Percentiles rank a stretch among this genome's conserved stretches.
phyloP scores from a whole-genome alignment of 306 rosid species.

The Rosa lucieae region DNA sequence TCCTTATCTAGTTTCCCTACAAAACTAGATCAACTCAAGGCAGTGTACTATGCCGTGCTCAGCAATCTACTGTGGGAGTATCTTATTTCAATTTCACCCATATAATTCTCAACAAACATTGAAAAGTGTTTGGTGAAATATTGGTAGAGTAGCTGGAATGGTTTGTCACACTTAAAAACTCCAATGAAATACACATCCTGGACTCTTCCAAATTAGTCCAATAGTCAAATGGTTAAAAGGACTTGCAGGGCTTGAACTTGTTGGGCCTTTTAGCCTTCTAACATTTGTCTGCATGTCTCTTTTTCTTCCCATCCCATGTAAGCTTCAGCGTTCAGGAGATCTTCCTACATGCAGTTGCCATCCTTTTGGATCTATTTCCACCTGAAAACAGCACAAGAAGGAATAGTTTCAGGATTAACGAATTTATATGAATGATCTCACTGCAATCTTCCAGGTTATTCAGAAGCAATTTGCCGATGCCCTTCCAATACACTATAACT shows the following conservation, averaged over 20 bases:
- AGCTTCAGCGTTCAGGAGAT: constrained; percentile 17
- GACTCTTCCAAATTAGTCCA: not conserved
- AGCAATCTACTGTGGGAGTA: not conserved
- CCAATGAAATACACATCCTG: not conserved
- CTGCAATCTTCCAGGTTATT: not conserved
- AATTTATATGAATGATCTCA: not conserved
- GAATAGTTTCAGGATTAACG: not conserved
- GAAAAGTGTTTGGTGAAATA: not conserved
- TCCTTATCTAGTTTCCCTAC: too few relatives aligned
- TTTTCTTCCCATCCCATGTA: not conserved
- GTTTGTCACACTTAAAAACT: not conserved
- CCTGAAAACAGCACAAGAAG: constrained; percentile 20
- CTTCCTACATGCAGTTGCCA: constrained; percentile 36
- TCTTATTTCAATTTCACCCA: not conserved
- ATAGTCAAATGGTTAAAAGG: not conserved
- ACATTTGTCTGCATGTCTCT: not conserved
- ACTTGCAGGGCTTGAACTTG: not conserved
- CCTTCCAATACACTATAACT: not conserved
- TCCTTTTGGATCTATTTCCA: constrained; percentile 40
- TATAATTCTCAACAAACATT: not conserved
- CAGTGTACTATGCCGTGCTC: too few relatives aligned
- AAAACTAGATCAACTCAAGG: too few relatives aligned
- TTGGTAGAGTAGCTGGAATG: not conserved
- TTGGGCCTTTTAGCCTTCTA: not conserved
- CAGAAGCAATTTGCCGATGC: not conserved